These are phyloP conservation scores for Trichomonascus vanleenenianus DNA, from an alignment of 805 yeast species.

Conservation along the genomic window DNA sequence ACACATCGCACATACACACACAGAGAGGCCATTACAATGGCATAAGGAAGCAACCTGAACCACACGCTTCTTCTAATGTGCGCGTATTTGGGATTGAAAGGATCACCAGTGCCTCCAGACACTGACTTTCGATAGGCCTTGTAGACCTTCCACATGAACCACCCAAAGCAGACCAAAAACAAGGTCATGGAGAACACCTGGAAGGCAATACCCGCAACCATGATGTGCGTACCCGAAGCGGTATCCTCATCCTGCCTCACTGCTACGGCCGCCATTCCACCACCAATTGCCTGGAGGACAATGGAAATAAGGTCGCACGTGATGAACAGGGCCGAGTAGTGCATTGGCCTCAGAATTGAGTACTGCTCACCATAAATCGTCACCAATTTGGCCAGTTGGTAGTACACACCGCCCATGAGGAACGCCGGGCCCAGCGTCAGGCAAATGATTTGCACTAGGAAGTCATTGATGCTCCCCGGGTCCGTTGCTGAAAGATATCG, in stretches of 20 bases:
- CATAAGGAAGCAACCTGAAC: slow-evolving; percentile 11
- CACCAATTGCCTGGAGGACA: slow-evolving; percentile 67
- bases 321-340: slow-evolving; percentile 58
- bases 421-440: slow-evolving; percentile 78
- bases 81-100: slow-evolving; percentile 10
- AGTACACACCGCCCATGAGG: slow-evolving; percentile 78
- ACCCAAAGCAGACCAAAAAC: slow-evolving; percentile 45
- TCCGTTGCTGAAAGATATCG: slow-evolving; percentile 41
- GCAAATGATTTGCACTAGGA: slow-evolving; percentile 56
- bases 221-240: slow-evolving; percentile 49
- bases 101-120: neutral
- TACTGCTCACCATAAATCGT: slow-evolving; percentile 51
- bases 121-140: neutral
- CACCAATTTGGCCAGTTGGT: slow-evolving; percentile 56
- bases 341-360: slow-evolving; percentile 48
- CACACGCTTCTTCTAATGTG: slow-evolving; percentile 7
- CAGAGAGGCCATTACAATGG: slow-evolving; percentile 17
- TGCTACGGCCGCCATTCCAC: slow-evolving; percentile 56
- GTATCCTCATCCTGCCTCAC: slow-evolving; percentile 28
- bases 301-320: slow-evolving; percentile 57
- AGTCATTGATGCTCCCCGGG: slow-evolving; percentile 33
- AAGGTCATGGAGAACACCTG: slow-evolving; percentile 66
- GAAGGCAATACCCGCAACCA: slow-evolving; percentile 71
- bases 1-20: slow-evolving; percentile 40
- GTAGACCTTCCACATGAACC: slow-evolving; percentile 29